Percentiles rank a stretch among this genome's conserved stretches.
Conservation (phyloP, 2,329 filamentous ascomycete genomes). For the Cladophialophora psammophila region DNA sequence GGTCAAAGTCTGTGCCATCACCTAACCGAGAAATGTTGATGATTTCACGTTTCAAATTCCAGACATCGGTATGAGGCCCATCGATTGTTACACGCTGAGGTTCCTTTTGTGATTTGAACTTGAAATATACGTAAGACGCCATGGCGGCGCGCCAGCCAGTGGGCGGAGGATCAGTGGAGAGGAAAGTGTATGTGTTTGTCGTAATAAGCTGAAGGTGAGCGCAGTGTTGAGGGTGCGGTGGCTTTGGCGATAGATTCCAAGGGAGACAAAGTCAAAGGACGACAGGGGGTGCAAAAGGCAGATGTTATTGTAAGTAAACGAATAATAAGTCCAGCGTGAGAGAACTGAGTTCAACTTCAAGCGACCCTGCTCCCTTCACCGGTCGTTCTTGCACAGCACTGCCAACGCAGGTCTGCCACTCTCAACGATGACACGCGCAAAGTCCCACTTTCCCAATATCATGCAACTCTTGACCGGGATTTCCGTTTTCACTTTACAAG, state of each 20-base stretch:
- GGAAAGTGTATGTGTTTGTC: constrained; percentile 16
- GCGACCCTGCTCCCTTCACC: constrained; percentile 26
- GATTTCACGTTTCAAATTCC: constrained; percentile 98
- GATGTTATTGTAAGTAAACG: constrained; percentile 34
- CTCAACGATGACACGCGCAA: constrained; percentile 16
- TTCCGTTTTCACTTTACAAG: constrained; percentile 8
- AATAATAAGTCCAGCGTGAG: constrained; percentile 29
- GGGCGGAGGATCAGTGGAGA: constrained; percentile 12
- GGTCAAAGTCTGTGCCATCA: constrained; percentile 94
- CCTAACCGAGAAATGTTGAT: constrained; percentile 92
- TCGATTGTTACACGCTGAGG: constrained; percentile 94
- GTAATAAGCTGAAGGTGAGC: constrained; percentile 13
- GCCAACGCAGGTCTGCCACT: constrained; percentile 25
- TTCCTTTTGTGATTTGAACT: constrained; percentile 99
- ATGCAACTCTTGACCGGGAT: constrained; percentile 23
- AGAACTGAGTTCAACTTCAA: constrained; percentile 24
- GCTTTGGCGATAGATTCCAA: constrained; percentile 28
- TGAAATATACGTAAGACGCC: constrained; percentile 99
- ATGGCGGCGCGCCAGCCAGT: constrained; percentile 59
- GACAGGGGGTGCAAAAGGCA: constrained; percentile 24
- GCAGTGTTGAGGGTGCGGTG: constrained; percentile 17
- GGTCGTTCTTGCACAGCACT: constrained; percentile 28
- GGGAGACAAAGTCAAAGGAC: constrained; percentile 30
- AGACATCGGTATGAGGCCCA: constrained; percentile 96
- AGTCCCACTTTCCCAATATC: constrained; percentile 16